phyloP scores from a whole-genome alignment of 371 early-diverging fungal genomes.

The Nematocida displodere region DNA sequence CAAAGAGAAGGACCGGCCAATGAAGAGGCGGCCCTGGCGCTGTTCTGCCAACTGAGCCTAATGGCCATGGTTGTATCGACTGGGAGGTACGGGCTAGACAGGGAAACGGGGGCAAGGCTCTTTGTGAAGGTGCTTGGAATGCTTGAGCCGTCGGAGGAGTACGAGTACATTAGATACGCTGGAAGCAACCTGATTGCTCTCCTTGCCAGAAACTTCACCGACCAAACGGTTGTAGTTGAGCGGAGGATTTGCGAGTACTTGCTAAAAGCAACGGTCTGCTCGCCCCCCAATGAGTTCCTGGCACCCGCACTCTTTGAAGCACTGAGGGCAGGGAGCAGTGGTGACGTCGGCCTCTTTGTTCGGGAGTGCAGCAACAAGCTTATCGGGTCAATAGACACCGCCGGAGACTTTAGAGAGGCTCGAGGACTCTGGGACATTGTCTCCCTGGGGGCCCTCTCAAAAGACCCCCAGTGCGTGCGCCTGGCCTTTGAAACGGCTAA shows the following conservation, averaged over 20 bases:
- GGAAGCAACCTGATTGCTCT: neutral
- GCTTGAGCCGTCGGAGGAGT: neutral
- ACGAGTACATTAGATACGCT: neutral
- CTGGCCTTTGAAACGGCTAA: neutral
- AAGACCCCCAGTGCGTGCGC: neutral
- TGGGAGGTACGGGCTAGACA: neutral
- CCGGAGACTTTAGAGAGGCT: neutral
- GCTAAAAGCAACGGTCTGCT: neutral
- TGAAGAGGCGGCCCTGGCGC: neutral
- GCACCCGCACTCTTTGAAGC: neutral
- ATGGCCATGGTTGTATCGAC: neutral
- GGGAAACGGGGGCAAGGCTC: neutral
- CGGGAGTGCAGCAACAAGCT: neutral
- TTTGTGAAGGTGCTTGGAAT: neutral
- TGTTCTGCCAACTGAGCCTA: neutral
- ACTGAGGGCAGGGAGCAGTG: neutral
- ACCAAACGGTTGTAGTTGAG: neutral
- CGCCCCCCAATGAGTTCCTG: slow-evolving; percentile 24
- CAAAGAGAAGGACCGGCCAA: neutral
- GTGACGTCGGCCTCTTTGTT: neutral
- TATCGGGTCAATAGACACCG: neutral
- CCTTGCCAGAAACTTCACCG: neutral
- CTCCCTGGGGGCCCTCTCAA: neutral
- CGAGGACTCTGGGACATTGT: slow-evolving; percentile 25
- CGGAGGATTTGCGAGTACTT: neutral